Evolutionary conservation across 768 basidiomycete species (phyloP).

Genomic region (Floccularia luteovirens): DNA sequence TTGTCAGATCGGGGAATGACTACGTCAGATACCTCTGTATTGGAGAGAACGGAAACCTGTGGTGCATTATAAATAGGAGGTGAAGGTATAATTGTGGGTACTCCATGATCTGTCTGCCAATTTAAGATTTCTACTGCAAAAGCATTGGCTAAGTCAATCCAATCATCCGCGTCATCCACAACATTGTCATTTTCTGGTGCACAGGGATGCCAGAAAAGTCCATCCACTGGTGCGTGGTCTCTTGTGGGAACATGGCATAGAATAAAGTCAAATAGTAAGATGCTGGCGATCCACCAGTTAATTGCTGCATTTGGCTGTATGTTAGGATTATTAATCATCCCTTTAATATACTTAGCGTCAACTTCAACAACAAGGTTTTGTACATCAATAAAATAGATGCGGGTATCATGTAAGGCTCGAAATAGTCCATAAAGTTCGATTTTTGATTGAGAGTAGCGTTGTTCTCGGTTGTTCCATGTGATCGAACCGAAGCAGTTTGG

Average conservation of each 20-base stretch:
- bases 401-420: conserved; percentile 1
- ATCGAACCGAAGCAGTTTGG: conserved; percentile 22
- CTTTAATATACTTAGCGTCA: neutral
- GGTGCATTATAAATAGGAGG: neutral
- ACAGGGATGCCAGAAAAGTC: neutral
- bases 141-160: neutral
- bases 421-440: conserved; percentile 12
- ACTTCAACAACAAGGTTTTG: neutral
- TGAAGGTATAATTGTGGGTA: neutral
- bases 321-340: neutral
- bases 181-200: neutral
- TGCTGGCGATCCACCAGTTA: neutral
- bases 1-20: neutral
- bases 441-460: conserved; percentile 12
- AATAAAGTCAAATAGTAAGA: neutral
- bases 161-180: conserved; percentile 5
- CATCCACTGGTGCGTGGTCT: neutral
- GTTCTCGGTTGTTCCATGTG: conserved; percentile 16
- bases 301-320: neutral
- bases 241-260: neutral
- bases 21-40: neutral
- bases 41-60: neutral
- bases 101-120: neutral
- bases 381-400: neutral
- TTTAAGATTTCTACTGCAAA: neutral